Evolutionary conservation across 2,329 filamentous ascomycete genomes (phyloP).

Genomic region (Hypoxylon sp.): DNA sequence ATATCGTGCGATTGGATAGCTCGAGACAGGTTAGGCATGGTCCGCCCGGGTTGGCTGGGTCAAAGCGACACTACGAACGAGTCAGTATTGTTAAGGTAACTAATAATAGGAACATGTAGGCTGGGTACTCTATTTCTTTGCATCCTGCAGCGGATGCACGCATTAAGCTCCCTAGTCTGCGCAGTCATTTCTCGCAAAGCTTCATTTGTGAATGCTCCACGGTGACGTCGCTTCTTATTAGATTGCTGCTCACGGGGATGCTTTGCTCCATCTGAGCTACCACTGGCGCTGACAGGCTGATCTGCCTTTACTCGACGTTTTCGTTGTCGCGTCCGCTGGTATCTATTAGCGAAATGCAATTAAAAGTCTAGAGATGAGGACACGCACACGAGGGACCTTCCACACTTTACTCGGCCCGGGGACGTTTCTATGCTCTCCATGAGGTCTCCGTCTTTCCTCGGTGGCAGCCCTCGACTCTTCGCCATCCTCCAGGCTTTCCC

Average conservation of each 20-base stretch:
- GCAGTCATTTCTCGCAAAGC: slow-evolving; percentile 1
- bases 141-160: slow-evolving; percentile 8
- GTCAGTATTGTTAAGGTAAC: background rate
- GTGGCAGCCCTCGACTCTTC: background rate
- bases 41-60: background rate
- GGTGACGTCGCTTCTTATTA: background rate
- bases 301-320: background rate
- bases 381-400: slow-evolving; percentile 2
- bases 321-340: slow-evolving; percentile 2
- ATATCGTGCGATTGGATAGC: slow-evolving; percentile 5
- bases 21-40: slow-evolving; percentile 10
- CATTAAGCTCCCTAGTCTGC: background rate
- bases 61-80: background rate
- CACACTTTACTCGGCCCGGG: slow-evolving; percentile 11
- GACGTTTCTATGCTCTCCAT: background rate
- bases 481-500: background rate
- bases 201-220: slow-evolving; percentile 5
- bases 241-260: background rate
- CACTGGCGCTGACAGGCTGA: background rate
- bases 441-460: background rate
- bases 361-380: background rate
- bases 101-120: background rate
- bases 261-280: background rate
- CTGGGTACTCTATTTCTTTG: slow-evolving; percentile 8
- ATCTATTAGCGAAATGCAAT: background rate